Evolutionary conservation across 176 grass and related monocot species (phyloP).

Genomic region (Coix lacrymajobi): DNA sequence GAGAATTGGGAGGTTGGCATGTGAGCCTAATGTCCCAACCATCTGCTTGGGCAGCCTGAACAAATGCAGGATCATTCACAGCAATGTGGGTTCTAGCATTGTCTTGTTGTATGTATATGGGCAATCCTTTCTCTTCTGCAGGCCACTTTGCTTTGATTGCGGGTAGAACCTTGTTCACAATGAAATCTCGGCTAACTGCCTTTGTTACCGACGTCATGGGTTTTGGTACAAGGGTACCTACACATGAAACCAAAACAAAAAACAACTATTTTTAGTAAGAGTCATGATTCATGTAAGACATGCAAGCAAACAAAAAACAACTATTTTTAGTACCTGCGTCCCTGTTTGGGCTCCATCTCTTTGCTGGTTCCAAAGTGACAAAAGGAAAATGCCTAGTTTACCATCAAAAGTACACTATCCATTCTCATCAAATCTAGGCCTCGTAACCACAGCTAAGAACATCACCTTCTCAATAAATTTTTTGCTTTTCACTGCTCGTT

Average conservation of each 20-base stretch:
- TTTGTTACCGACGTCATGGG: not conserved
- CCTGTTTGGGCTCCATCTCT: too few species aligned
- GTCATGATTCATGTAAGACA: not conserved
- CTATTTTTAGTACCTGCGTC: too few species aligned
- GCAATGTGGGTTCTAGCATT: not conserved
- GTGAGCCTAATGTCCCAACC: not conserved
- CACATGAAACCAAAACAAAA: not conserved
- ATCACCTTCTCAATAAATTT: too few species aligned
- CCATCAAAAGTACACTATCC: too few species aligned
- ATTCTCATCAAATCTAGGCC: too few species aligned
- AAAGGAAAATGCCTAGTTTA: not conserved
- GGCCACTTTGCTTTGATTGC: not conserved
- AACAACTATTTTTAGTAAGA: not conserved
- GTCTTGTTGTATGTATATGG: slow-evolving; percentile 9
- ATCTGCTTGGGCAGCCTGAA: not conserved
- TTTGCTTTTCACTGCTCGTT: too few species aligned
- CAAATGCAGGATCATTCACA: not conserved
- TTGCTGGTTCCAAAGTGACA: too few species aligned
- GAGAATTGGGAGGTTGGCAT: not conserved
- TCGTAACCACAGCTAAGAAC: too few species aligned
- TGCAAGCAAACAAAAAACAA: not conserved
- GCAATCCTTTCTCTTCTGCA: not conserved
- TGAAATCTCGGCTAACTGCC: not conserved
- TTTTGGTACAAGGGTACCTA: not conserved
- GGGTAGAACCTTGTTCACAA: not conserved